These are phyloP conservation scores for Backusella psychrophila DNA, from an alignment of 192 early-diverging fungal genomes.

Conservation along the genomic window DNA sequence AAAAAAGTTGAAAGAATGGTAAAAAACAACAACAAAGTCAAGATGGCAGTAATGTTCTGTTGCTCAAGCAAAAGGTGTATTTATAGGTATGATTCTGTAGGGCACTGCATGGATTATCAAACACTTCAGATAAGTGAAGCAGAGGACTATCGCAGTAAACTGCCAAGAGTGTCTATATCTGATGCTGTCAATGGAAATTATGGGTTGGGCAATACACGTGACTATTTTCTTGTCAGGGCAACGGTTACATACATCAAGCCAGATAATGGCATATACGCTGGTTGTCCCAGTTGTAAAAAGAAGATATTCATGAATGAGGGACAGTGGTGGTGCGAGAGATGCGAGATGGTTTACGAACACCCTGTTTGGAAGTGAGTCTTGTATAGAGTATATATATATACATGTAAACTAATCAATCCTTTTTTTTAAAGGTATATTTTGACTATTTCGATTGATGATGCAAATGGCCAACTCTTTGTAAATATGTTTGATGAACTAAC, in stretches of 20 bases:
- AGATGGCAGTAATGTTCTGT: neutral
- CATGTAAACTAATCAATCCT: neutral
- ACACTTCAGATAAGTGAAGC: neutral
- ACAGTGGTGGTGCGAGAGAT: constrained; percentile 92
- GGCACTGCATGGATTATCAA: neutral
- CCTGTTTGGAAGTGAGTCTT: constrained; percentile 56
- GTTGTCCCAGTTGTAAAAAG: constrained; percentile 89
- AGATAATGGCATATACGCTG: constrained; percentile 77
- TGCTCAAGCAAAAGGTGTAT: neutral
- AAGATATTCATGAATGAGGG: constrained; percentile 72
- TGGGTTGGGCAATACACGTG: constrained; percentile 33
- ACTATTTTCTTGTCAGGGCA: constrained; percentile 73
- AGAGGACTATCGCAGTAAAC: neutral
- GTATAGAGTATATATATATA: neutral
- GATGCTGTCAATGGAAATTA: neutral
- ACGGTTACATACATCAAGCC: constrained; percentile 74
- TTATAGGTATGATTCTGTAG: neutral
- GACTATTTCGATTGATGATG: constrained; percentile 68
- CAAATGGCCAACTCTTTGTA: constrained; percentile 78
- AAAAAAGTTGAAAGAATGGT: constrained; percentile 75
- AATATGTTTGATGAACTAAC: constrained; percentile 86
- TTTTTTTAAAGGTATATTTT: constrained; percentile 65
- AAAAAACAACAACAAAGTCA: neutral
- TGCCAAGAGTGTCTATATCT: neutral
- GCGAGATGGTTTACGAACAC: constrained; percentile 59